Evolutionary conservation across 345 rosid species (phyloP), one percentile per base, ranked within the genome.

Genomic region (Gossypium bickii): DNA sequence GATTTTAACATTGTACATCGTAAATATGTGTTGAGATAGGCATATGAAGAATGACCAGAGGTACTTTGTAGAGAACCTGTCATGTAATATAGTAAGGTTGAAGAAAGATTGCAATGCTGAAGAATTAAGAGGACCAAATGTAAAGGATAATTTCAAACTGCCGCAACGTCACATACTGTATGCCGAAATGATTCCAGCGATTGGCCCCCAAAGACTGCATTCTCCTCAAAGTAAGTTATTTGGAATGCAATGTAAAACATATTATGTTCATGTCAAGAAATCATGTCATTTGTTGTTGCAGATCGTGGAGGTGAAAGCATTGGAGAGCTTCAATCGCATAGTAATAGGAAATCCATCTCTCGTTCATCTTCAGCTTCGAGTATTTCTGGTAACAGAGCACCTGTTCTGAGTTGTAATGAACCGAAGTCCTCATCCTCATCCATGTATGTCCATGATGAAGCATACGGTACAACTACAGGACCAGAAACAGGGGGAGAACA

Each of bases 151-250:
- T 29, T 43, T 48, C 15, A 77, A 20, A 55, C 48, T 9, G 3
- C 53, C 61, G 18, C 41, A 7, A 62, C 25, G 51, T 43, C 67
- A 20, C 24, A 80, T 89, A 5, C 72, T 80, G 6, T 88, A 88
- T 68, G 87, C 79, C 22, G 94, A 90, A 78, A 86, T 90, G 92
- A 80, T 88, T 75, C 86, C 90, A 6, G 89, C 79, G 13, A 78
- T 72, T 68, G 73, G 82, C 10, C 25, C 20, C 49, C 2, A 15
- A 7, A 1, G 43, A 41, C 15, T 10, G 2, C 25, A 17, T 16
- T 45, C 60, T 12, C 20, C 18, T 3, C 68, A 13, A 24, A 71
- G 90, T 90, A 71, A 76, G 83, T 79, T 57, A 52, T 9, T 56
- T 9, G 13, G 25, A 41, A 3, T 7, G 51, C 49, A 67, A 12